A percentile compares a stretch with the other conserved stretches of the same genome.
These are phyloP conservation scores for Solanum corneliomulleri DNA, from an alignment of 257 asterid species.

Conservation along the genomic window DNA sequence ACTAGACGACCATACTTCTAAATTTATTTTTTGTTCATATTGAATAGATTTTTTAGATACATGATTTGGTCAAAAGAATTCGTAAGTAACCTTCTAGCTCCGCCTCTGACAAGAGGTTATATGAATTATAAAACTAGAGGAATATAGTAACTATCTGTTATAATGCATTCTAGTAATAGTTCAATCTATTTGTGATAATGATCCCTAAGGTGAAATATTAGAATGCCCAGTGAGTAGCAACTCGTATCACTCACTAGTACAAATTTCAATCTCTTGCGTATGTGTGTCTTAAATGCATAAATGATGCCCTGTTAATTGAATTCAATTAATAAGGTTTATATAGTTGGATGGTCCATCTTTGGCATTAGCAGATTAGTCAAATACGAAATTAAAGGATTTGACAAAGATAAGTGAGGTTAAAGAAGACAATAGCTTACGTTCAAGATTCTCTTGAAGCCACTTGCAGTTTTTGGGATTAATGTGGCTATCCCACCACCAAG, in stretches of 20 bases:
- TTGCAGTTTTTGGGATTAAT: conserved; percentile 67
- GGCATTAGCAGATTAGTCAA: not conserved
- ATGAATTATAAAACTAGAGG: not conserved
- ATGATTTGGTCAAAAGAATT: not conserved
- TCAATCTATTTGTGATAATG: not conserved
- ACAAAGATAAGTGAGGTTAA: not conserved
- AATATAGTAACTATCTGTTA: not conserved
- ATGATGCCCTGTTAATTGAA: not conserved
- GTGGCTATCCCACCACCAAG: conserved; percentile 98
- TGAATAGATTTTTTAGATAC: not conserved
- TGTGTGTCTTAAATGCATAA: not conserved
- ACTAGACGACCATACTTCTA: not conserved
- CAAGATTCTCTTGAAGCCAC: conserved; percentile 89
- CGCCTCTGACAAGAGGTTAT: not conserved
- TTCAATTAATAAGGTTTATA: not conserved
- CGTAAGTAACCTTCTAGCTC: not conserved
- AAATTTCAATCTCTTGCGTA: not conserved
- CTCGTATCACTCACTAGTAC: not conserved
- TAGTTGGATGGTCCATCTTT: not conserved
- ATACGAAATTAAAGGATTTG: not conserved
- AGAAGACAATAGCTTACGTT: conserved; percentile 27
- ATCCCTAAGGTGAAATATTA: not conserved
- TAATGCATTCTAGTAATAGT: not conserved
- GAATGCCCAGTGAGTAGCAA: not conserved
- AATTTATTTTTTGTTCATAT: not conserved